These are phyloP conservation scores for Thermothelomyces thermophilus DNA, from an alignment of 2,329 filamentous ascomycete species.

Conservation along the genomic window DNA sequence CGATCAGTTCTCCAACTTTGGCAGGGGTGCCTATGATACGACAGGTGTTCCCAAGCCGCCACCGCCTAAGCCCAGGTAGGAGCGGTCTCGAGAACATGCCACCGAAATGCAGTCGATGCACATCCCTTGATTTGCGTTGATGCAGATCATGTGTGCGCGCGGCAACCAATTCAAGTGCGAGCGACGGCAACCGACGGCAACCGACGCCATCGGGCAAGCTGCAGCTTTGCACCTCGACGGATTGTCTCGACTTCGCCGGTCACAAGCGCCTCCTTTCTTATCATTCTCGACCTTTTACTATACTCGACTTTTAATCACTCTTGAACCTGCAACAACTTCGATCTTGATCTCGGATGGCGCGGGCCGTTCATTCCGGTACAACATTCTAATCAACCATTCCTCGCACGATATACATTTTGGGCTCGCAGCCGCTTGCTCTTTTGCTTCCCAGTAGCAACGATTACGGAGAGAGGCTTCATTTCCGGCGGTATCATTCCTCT, in stretches of 20 bases:
- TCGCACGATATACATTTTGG: constrained; percentile 27
- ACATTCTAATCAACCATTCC: constrained; percentile 32
- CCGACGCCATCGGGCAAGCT: not conserved
- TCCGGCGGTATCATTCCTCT: constrained; percentile 18
- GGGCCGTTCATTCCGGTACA: constrained; percentile 26
- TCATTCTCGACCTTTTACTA: constrained; percentile 8
- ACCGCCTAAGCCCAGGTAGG: constrained; percentile 32
- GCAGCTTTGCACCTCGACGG: not conserved
- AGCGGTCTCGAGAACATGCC: not conserved
- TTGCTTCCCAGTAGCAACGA: constrained; percentile 28
- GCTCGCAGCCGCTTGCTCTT: constrained; percentile 25
- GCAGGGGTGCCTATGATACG: constrained; percentile 34
- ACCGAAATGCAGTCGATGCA: constrained; percentile 1
- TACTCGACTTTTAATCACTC: constrained; percentile 22
- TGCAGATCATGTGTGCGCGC: constrained; percentile 13
- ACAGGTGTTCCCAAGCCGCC: constrained; percentile 34
- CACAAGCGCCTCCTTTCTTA: not conserved
- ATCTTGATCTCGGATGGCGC: not conserved
- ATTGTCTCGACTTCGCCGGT: no score
- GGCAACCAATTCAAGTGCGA: constrained; percentile 6
- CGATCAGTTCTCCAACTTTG: constrained; percentile 29
- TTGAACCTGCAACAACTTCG: constrained; percentile 14
- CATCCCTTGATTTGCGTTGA: constrained; percentile 20
- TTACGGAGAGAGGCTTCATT: constrained; percentile 14
- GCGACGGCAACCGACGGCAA: no score